Base-by-base conservation (phyloP, 805 yeast species). In the Candida pseudoglaebosa region DNA sequence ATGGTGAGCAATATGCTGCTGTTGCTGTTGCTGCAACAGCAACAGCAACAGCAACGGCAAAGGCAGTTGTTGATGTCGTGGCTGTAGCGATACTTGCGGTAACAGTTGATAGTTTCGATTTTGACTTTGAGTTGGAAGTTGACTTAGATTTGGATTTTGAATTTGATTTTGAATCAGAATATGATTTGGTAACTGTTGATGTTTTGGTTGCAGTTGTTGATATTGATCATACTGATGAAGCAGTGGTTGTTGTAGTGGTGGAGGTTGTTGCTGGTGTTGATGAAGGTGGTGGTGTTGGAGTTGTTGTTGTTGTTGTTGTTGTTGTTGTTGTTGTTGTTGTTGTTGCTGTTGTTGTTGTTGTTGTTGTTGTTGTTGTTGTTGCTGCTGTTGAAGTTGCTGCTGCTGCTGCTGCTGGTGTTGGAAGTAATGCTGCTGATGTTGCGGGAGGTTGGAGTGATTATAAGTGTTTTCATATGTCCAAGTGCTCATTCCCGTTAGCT, bases 11-110 rank as follows among this genome's bases (percentile, higher is more conserved):
- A n/a, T n/a, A n/a, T 19, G 36, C 12, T 34, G 31, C 37, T 31
- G 34, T 39, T 39, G 29, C 36, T 26, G 32, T 14, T 32, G 24
- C 17, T 18, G 4, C 7, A 4, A 17, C 12, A 32, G 4, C 15
- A 19, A 19, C 9, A 7, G 7, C 13, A 7, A 7, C 10, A 7
- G 8, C 21, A 32, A n/a, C 16, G 40, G n/a, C 24, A 34, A 16
- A 5, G 19, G 26, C 34, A 22, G 33, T 24, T 24, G 28, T 12
- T 12, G 12, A 8, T n/a, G 34, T 8, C 28, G 28, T 18, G 21
- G 43, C 17, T 21, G 37, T 18, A 26, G 45, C 10, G 34, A 40
- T 13, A 24, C 35, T 15, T 31, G 37, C 29, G 19, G 40, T 13
- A 28, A 32, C 3, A 24, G 40, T 29, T 29, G 42, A 9, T 16